Base-by-base conservation (phyloP, 192 early-diverging fungal genomes). In the Rhizophagus clarus region DNA sequence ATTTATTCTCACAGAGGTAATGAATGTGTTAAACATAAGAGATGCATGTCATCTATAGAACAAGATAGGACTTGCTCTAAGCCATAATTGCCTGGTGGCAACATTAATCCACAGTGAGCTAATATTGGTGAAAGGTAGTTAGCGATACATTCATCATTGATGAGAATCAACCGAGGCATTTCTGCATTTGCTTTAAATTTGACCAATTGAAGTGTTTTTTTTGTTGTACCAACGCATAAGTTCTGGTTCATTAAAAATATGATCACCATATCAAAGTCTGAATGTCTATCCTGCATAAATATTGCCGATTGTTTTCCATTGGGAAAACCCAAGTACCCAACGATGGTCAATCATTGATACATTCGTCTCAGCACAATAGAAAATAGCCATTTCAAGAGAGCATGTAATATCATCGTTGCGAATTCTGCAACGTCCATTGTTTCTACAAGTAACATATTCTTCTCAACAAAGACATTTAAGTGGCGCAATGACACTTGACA, bases 261-360 rank as follows among this genome's bases (percentile, higher is more conserved):
- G 12, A 66, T 66, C 12, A 11, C 26, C 31, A 4, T 66, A 29
- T 66, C 12, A 32, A 66, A 14, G 2, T 29, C 26, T 66, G 64
- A 66, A 66, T 66, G 22, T 66, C 26, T 66, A 32, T 66, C 64
- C 64, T 66, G 64, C n/a, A 66, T 66, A 66, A 66, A 66, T 29
- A 66, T 66, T 66, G 64, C 64, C 64, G 26, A 66, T 66, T 17
- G 64, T 66, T 66, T 66, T 66, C 4, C 64, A 32, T 26, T 29
- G 26, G 64, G 26, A 29, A 8, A 12, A 29, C 24, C 26, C 31
- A 12, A 66, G 15, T n/a, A 32, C 64, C 22, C 15, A 66, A 32
- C 22, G 64, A 66, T 66, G 47, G 15, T 49, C 47, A 49, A 49
- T 49, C n/a, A 49, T 49, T 49, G 7, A 12, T 12, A 49, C 12